Conservation (phyloP, 2,329 filamentous ascomycete genomes). For the Ilyonectria sp. region DNA sequence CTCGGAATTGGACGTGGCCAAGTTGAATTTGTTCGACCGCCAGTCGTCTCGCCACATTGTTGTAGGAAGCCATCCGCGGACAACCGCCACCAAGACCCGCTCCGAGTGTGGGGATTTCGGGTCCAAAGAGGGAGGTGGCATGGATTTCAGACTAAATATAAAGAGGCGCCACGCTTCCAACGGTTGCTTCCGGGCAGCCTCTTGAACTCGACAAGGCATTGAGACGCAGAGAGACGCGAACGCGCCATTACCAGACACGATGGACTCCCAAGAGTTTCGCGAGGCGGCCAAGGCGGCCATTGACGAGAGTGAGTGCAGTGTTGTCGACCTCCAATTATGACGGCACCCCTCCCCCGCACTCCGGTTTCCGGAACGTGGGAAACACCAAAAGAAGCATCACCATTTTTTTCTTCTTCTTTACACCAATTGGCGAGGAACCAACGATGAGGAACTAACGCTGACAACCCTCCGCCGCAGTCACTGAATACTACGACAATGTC, state of each 20-base stretch:
- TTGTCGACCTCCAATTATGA: neutral
- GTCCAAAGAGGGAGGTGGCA: neutral
- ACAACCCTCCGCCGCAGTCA: slow-evolving; percentile 68
- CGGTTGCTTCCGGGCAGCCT: neutral
- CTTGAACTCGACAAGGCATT: slow-evolving; percentile 3
- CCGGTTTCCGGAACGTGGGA: slow-evolving; percentile 5
- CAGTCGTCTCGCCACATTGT: neutral
- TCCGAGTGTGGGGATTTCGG: neutral
- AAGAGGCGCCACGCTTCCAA: slow-evolving; percentile 7
- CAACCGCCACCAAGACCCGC: slow-evolving; percentile 3
- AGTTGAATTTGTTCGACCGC: too few relatives aligned
- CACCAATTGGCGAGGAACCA: neutral
- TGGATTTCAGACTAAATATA: slow-evolving; percentile 1
- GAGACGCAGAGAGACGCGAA: neutral
- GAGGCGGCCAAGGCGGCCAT: slow-evolving; percentile 83
- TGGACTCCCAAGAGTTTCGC: slow-evolving; percentile 86
- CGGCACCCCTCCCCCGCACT: slow-evolving; percentile 22
- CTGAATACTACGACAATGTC: slow-evolving; percentile 86
- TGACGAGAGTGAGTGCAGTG: slow-evolving; percentile 79
- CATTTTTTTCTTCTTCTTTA: neutral
- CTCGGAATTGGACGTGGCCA: neutral
- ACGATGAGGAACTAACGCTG: neutral
- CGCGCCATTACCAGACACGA: slow-evolving; percentile 52
- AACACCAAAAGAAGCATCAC: slow-evolving; percentile 10
- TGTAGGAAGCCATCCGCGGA: neutral